Base-by-base conservation (phyloP, 2,329 filamentous ascomycete species). In the Fusarium gaditjirri region DNA sequence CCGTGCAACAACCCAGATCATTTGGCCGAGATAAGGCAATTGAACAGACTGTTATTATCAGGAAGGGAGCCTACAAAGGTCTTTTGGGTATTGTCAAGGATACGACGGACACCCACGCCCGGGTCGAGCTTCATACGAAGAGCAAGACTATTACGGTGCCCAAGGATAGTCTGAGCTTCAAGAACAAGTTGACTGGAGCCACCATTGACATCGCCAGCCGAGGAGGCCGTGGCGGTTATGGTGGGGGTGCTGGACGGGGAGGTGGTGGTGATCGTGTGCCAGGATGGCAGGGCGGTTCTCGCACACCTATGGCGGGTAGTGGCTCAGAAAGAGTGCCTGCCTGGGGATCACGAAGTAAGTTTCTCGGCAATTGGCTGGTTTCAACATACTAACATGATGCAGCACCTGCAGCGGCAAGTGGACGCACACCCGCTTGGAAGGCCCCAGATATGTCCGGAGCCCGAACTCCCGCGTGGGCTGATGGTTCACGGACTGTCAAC, bases 61-160 rank as follows among this genome's bases (percentile, higher is more conserved):
- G 91, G 63, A 94, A 92, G 79, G 96, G 96, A 33, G 91, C 92
- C 27, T 94, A 95, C 85, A 99, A 99, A 83, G 95, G 95, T 62
- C 87, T 98, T 46, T 86, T 98, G 44, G 96, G 96, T 76, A 97
- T 98, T 73, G 95, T 99, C 76, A 98, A 97, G 80, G 95, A 98
- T 79, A 93, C 95, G 2, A 97, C 94, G 11, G 95, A 97, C 76
- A 89, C 89, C 7, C 90, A 93, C 77, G 95, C 94, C 35, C 92
- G 95, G 71, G 93, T 99, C 44, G 96, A 99, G 83, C 85, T 99
- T 42, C 95, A 98, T 80, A 95, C 95, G 10, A 97, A 97, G 85
- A 94, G 91, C 83, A 98, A 98, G 86, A 92, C 93, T 21, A 90
- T 98, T 69, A 94, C 92, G 12, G 90, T 98, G 39, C 89, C 91